Evolutionary conservation across 257 asterid genomes (phyloP), one percentile per base, ranked within the genome.

Genomic region (Plantago ovata): DNA sequence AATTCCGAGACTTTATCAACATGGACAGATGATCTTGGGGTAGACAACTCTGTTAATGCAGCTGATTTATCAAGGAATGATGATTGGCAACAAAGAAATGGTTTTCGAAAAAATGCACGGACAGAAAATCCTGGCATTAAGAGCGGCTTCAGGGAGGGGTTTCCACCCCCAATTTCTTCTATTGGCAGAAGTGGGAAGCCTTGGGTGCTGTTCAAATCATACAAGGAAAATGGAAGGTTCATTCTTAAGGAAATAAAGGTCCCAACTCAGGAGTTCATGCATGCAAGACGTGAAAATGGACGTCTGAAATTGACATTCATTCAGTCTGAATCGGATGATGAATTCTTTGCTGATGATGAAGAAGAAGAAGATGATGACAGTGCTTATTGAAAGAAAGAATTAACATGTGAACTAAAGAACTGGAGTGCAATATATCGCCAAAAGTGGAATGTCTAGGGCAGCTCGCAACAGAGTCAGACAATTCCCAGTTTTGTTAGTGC

Each of bases 141-240:
- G 64, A 70, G 77, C 61, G 56, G 82, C 58, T 72, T 72, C 51
- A 45, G 22, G 55, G 66, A 77, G 53, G 38, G 70, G 20, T 73
- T 83, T 63, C 98, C 96, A 4, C 98, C 98, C 3, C 98, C 98
- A 0, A 83, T 92, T 38, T 77, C 96, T 43, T 73, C 85, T 56
- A 83, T 91, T 53, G 95, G 98, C 5, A 75, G 80, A 58, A 81
- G 75, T 45, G 94, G 97, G 46, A 80, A 76, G 74, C 96, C 94
- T 0, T 81, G 82, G 80, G 89, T 85, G 55, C 73, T 68, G 41
- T 77, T 83, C 15, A 83, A 73, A 56, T 79, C 95, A 4, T 72
- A 59, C 18, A 75, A 92, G 52, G 70, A 80, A 66, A 80, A 85
- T 46, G 98, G 98, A 10, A 77, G 96, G 62, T 79, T 92, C 56